Base-by-base conservation (phyloP, 1,284 basidiomycete species). In the Neolentinus lepideus region DNA sequence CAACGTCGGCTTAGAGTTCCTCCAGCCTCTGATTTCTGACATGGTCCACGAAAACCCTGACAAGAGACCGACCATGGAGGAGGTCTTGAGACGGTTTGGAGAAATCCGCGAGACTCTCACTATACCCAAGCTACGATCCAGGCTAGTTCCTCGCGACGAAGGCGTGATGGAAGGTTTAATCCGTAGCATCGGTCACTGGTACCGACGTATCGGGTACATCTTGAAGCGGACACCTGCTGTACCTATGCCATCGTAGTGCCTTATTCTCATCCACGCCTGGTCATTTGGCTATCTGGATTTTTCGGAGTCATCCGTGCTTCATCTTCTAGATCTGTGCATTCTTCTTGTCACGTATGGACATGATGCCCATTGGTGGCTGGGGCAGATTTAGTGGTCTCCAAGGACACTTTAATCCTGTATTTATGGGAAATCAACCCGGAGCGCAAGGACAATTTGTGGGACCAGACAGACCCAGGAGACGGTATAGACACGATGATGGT, bases 351-450 rank as follows among this genome's bases (percentile, higher is more conserved):
- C 77, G 77, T 63, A 75, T 80, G 76, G 78, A 78, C 65, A 77
- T 79, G 74, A 74, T 78, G 69, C 67, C 71, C 60, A 71, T 73
- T 68, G 72, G 69, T 53, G 70, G 73, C 57, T 70, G 80, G 54
- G 76, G 76, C 57, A 75, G 78, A 52, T 78, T 79, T 64, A 71
- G 70, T 58, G 73, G 73, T 60, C 73, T 78, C 62, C 70, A 70
- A 57, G 84, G 84, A 16, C 84, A 88, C 69, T 82, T 85, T 71
- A 88, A 88, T 66, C 84, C 85, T 10, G 84, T 83, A 33, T 88
- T 88, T 66, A 83, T 85, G 73, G 78, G 77, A 65, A 75, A 72
- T 24, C 69, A 70, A 22, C 67, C 64, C 25, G 70, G 72, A 31
- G 70, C 69, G 12, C 69, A 67, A 33, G 73, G 71, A 52, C 71